A percentile compares a stretch with the other conserved stretches of the same genome.
phyloP scores from a whole-genome alignment of 2,329 filamentous ascomycete genomes.

The Talaromyces sp. region DNA sequence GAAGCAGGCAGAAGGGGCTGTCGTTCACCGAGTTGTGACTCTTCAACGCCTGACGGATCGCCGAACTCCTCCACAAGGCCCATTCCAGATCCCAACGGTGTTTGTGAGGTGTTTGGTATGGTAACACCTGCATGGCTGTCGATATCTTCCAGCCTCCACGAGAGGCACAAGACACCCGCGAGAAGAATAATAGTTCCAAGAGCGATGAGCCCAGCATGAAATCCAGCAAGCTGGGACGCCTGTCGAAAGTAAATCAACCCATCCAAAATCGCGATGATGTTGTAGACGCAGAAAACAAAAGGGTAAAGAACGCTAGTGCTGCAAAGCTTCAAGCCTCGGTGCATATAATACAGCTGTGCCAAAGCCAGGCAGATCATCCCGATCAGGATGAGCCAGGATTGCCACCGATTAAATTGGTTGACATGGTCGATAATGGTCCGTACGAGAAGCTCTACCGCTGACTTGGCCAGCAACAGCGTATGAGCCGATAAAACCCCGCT shows the following conservation, averaged over 20 bases:
- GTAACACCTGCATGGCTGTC: constrained; percentile 30
- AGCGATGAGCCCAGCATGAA: constrained; percentile 68
- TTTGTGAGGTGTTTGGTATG: constrained; percentile 51
- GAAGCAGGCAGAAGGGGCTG: constrained; percentile 32
- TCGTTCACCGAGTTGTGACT: constrained; percentile 34
- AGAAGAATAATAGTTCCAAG: constrained; percentile 82
- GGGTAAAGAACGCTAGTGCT: constrained; percentile 95
- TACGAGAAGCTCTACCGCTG: constrained; percentile 89
- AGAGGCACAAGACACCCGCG: constrained; percentile 81
- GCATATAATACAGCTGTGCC: constrained; percentile 89
- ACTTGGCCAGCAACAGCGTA: constrained; percentile 88
- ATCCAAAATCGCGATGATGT: constrained; percentile 96
- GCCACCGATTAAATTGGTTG: constrained; percentile 94
- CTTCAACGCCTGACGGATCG: constrained; percentile 27
- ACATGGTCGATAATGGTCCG: constrained; percentile 75
- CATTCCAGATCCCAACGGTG: constrained; percentile 73
- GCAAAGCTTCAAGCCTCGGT: constrained; percentile 86
- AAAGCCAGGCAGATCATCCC: constrained; percentile 76
- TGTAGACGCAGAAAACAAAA: constrained; percentile 97
- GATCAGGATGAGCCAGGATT: constrained; percentile 86
- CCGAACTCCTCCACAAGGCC: constrained; percentile 63
- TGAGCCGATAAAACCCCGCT: constrained; percentile 93
- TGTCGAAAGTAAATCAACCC: constrained; percentile 96
- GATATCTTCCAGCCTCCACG: constrained; percentile 81
- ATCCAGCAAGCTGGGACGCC: constrained; percentile 67